phyloP scores from a whole-genome alignment of 176 grass and related monocot genomes.

The Musa troglodytarum region DNA sequence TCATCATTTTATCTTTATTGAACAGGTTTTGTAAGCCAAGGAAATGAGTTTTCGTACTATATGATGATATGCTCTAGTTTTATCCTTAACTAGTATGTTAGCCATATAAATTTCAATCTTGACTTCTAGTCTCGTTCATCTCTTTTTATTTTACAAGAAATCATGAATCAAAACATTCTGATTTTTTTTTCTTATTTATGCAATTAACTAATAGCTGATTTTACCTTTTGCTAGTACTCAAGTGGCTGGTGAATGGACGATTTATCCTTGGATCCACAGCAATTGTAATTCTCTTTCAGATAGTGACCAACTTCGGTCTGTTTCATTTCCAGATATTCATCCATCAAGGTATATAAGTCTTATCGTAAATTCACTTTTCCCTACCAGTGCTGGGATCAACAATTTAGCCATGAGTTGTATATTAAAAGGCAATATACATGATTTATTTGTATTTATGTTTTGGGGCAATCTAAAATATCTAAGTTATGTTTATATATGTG shows the following conservation, averaged over 20 bases:
- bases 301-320: slow-evolving; percentile 74
- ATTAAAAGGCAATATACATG: background rate
- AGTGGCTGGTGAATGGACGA: slow-evolving; percentile 72
- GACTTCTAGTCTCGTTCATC: background rate
- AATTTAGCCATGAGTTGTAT: background rate
- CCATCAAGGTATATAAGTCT: slow-evolving; percentile 59
- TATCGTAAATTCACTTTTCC: background rate
- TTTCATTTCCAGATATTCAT: slow-evolving; percentile 96
- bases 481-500: no score
- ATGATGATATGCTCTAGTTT: slow-evolving; percentile 98
- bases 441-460: background rate
- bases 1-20: slow-evolving; percentile 6
- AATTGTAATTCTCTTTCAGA: slow-evolving; percentile 97
- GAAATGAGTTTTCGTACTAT: slow-evolving; percentile 99
- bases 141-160: background rate
- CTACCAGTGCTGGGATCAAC: background rate
- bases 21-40: slow-evolving; percentile 91
- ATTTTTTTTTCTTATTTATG: slow-evolving; percentile 10
- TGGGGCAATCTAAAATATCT: background rate
- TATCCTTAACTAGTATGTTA: slow-evolving; percentile 89
- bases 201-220: slow-evolving; percentile 4
- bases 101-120: slow-evolving; percentile 12
- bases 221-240: slow-evolving; percentile 46
- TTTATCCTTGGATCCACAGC: slow-evolving; percentile 99
- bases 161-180: background rate